phyloP scores from a whole-genome alignment of 2,329 filamentous ascomycete species.

The Verruconis gallopava region DNA sequence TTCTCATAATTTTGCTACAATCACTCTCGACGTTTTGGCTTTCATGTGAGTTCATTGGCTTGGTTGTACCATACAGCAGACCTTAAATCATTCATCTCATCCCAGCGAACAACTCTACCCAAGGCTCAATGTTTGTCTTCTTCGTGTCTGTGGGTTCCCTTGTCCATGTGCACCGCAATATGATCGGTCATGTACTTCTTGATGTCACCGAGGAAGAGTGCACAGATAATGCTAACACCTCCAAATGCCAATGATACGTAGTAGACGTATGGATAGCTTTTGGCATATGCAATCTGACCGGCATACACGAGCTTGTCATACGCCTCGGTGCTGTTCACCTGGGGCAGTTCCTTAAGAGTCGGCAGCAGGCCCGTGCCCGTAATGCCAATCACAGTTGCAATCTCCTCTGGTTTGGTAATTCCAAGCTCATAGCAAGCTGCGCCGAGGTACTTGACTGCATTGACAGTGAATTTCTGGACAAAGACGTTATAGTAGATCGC shows the following conservation, averaged over 20 bases:
- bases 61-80: no score
- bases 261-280: conserved; percentile 20
- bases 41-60: no score
- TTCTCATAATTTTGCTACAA: no score
- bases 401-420: conserved; percentile 2
- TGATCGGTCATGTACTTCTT: conserved; percentile 20
- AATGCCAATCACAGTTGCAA: conserved; percentile 7
- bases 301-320: conserved; percentile 17
- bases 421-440: conserved; percentile 5
- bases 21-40: no score
- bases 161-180: conserved; percentile 13
- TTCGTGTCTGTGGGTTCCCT: no score
- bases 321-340: conserved; percentile 11
- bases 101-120: no score
- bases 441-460: conserved; percentile 7
- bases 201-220: conserved; percentile 21
- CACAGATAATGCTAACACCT: conserved; percentile 17
- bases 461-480: not conserved
- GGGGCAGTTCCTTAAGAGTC: conserved; percentile 1
- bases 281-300: conserved; percentile 17
- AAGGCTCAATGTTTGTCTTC: no score
- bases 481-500: conserved; percentile 27
- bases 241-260: conserved; percentile 22
- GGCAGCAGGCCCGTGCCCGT: conserved; percentile 7
- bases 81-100: no score